Base-by-base conservation (phyloP, 768 basidiomycete genomes). In the Zangia roseola region DNA sequence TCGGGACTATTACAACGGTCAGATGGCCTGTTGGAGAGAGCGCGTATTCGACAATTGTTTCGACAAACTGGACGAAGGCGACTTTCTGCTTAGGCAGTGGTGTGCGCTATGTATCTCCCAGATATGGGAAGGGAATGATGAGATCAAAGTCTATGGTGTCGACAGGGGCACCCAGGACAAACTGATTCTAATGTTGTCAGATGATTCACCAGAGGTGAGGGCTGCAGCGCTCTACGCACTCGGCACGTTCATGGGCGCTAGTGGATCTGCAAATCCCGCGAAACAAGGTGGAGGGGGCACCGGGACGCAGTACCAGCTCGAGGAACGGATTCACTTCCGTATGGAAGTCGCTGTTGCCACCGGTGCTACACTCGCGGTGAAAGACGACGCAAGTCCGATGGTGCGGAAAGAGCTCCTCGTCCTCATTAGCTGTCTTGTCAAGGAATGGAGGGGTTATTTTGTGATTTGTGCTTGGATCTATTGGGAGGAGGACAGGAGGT, bases 381-480 rank as follows among this genome's bases (percentile, higher is more conserved):
- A 91, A 66, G 91, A 91, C 47, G 97, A 99, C 64, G 97, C 92
- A 1, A 92, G 90, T 49, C 95, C 97, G 0, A 91, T 97, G 86
- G 95, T 94, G 10, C 76, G 95, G 50, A 97, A 97, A 70, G 97
- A 98, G 65, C 74, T 97, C 19, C 75, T 97, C 28, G 81, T 97
- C 33, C 77, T 98, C 33, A 83, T 98, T 47, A 94, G 91, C 61
- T 92, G 90, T 59, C 74, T 98, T 19, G 94, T 94, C 31, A 89
- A 93, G 66, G 95, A 98, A 66, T 97, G 94, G 91, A 75, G 93
- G 47, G 97, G 95, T 7, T 91, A 91, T 73, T 93, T 98, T 58
- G 91, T 95, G 40, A 83, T 94, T 33, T 97, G 95, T 53, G 94
- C 95, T 2, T 98, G 95, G 94, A 72, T 92, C 9, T 94, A 97